A percentile compares a stretch with the other conserved stretches of the same genome.
phyloP scores from a whole-genome alignment of 805 yeast genomes.

The Spencermartinsiella europaea region DNA sequence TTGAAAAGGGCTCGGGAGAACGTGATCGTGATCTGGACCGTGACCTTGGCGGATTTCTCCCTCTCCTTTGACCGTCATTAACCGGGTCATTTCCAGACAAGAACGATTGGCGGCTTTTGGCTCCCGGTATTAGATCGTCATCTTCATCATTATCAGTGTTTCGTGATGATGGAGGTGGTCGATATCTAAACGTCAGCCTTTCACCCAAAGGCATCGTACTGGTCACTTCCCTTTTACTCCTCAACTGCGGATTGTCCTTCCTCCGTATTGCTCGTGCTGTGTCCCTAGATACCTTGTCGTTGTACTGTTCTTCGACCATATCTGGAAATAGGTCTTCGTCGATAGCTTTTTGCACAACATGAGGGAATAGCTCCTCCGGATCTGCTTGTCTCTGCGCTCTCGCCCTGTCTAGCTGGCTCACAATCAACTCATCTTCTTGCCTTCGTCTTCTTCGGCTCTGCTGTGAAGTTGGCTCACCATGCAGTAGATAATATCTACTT shows the following conservation, averaged over 20 bases:
- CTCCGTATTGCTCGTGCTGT: neutral
- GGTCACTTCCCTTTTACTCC: slow-evolving; percentile 3
- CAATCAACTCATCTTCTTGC: slow-evolving; percentile 9
- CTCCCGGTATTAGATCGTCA: slow-evolving; percentile 37
- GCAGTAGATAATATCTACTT: slow-evolving; percentile 59
- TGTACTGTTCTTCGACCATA: slow-evolving; percentile 18
- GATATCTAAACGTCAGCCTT: slow-evolving; percentile 3
- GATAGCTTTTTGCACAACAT: slow-evolving; percentile 14
- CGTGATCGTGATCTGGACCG: slow-evolving; percentile 10
- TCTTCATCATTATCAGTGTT: slow-evolving; percentile 16
- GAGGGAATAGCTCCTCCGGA: slow-evolving; percentile 8
- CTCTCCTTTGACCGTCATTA: slow-evolving; percentile 1
- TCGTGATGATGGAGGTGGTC: neutral
- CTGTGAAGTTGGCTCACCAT: slow-evolving; percentile 53
- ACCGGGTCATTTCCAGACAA: neutral
- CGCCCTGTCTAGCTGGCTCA: slow-evolving; percentile 9
- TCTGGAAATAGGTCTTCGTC: slow-evolving; percentile 38
- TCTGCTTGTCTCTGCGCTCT: slow-evolving; percentile 6
- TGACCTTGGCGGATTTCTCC: slow-evolving; percentile 7
- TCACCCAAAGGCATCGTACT: neutral
- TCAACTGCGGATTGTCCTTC: slow-evolving; percentile 6
- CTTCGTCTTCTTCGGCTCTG: slow-evolving; percentile 19
- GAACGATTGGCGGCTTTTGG: slow-evolving; percentile 1
- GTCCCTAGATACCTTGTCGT: neutral
- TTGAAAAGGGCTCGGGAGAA: neutral